phyloP scores from a whole-genome alignment of 2,329 filamentous ascomycete species.

The Aspergillus neotritici region DNA sequence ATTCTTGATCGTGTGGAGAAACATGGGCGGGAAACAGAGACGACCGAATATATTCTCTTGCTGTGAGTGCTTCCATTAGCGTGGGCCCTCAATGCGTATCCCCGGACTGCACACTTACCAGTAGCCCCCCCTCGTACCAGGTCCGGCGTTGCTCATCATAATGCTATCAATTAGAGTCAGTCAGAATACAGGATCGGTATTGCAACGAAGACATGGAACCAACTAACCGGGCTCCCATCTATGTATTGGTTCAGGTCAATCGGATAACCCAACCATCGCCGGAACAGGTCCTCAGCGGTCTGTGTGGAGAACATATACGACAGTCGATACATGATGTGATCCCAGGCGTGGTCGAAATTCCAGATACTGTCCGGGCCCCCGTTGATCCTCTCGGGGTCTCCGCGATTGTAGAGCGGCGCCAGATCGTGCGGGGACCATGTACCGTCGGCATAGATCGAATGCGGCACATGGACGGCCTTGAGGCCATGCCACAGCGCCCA shows the following conservation, averaged over 20 bases:
- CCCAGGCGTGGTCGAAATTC: slow-evolving; percentile 26
- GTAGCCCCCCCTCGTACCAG: slow-evolving; percentile 1
- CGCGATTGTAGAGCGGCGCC: slow-evolving; percentile 52
- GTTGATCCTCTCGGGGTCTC: slow-evolving; percentile 44
- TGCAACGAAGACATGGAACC: not conserved
- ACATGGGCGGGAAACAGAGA: slow-evolving; percentile 23
- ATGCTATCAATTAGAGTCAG: not conserved
- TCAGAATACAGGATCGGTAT: no score
- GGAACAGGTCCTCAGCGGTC: slow-evolving; percentile 49
- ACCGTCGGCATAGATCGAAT: slow-evolving; percentile 54
- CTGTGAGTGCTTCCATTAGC: slow-evolving; percentile 3
- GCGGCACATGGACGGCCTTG: slow-evolving; percentile 65
- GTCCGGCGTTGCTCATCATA: not conserved
- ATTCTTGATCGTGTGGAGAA: slow-evolving; percentile 23
- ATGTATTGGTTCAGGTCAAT: slow-evolving; percentile 12
- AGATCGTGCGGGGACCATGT: slow-evolving; percentile 52
- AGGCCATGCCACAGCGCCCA: slow-evolving; percentile 69
- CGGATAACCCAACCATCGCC: slow-evolving; percentile 47
- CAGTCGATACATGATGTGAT: slow-evolving; percentile 25
- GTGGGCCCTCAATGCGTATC: not conserved
- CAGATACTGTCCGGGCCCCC: slow-evolving; percentile 41
- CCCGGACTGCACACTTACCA: not conserved
- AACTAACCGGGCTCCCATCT: slow-evolving; percentile 14
- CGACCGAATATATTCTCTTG: slow-evolving; percentile 14
- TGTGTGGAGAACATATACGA: slow-evolving; percentile 26